phyloP scores from a whole-genome alignment of 1,284 basidiomycete species.

The Ganoderma lingzhi region DNA sequence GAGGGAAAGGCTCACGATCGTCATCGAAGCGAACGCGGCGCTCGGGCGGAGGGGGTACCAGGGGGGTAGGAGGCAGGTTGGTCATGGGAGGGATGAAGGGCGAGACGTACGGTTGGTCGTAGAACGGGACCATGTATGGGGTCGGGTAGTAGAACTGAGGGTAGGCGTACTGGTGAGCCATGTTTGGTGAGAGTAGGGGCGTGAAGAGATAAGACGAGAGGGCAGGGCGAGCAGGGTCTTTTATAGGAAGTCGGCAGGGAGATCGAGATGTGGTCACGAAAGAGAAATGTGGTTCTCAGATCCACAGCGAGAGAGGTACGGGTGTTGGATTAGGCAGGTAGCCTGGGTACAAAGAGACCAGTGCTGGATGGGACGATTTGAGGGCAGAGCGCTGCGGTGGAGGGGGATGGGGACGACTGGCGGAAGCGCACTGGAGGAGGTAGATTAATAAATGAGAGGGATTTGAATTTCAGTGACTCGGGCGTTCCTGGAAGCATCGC shows the following conservation, averaged over 20 bases:
- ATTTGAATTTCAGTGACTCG: neutral
- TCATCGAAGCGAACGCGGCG: slow-evolving; percentile 41
- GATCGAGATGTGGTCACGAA: neutral
- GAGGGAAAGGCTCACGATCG: slow-evolving; percentile 33
- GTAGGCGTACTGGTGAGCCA: slow-evolving; percentile 36
- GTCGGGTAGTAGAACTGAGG: slow-evolving; percentile 37
- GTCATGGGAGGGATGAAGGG: slow-evolving; percentile 40
- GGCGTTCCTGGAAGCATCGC: slow-evolving; percentile 4
- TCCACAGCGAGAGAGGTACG: neutral
- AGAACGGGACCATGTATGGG: slow-evolving; percentile 42
- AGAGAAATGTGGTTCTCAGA: slow-evolving; percentile 3
- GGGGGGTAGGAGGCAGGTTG: slow-evolving; percentile 31
- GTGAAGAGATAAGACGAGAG: neutral
- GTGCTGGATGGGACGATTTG: neutral
- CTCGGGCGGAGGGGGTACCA: slow-evolving; percentile 30
- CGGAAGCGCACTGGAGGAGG: slow-evolving; percentile 3
- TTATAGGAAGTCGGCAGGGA: slow-evolving; percentile 17
- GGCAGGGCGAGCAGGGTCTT: slow-evolving; percentile 4
- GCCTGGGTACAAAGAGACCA: neutral
- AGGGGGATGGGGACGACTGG: neutral
- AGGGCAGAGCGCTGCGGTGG: neutral
- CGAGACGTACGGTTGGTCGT: slow-evolving; percentile 37
- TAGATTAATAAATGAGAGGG: neutral
- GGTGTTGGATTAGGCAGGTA: neutral
- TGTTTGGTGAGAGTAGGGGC: slow-evolving; percentile 15